Base-by-base conservation (phyloP, 148 eudicot species). In the Dianthus caryophyllus region DNA sequence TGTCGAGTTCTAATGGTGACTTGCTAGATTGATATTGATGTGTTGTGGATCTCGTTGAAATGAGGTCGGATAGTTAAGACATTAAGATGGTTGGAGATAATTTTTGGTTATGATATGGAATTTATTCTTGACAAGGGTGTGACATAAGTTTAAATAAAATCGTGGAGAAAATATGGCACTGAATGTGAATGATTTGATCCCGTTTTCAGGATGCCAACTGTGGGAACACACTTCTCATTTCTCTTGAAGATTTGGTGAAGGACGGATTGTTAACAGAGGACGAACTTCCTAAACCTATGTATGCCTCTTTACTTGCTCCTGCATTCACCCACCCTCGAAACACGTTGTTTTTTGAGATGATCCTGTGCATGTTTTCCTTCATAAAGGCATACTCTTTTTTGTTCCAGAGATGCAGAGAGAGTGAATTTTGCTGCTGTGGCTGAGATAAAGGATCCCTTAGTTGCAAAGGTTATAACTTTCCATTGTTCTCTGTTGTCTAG, bases 191-290 rank as follows among this genome's bases (percentile, higher is more conserved):
- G 65, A 22, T 33, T 39, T 21, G 6, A 22, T 14, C 29, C 69
- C 61, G 55, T 52, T 66, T 64, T 49, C 70, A 90, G 99, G 99
- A 94, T 84, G 97, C 99, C 68, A 94, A 94, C 79, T 94, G 97
- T 74, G 99, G 99, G 20, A 94, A 94, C 59, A 94, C 96, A 18
- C 97, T 94, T 83, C 68, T 90, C 78, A 90, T 94, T 55, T 94
- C 99, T 64, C 97, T 94, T 44, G 93, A 94, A 63, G 99, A 94
- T 74, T 93, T 94, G 72, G 96, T 94, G 11, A 78, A 94, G 75
- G 99, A 94, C 84, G 99, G 98, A 36, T 77, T 94, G 51, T 75
- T 94, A 79, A 71, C 68, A 60, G 76, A 79, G 67, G 88, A 82
- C 30, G 98, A 90, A 77, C 96, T 94, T 62, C 99, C 99, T 29